Evolutionary conservation across 2,329 filamentous ascomycete species (phyloP), one percentile per base, ranked within the genome.

Genomic region (Sarocladiaceae sp.): DNA sequence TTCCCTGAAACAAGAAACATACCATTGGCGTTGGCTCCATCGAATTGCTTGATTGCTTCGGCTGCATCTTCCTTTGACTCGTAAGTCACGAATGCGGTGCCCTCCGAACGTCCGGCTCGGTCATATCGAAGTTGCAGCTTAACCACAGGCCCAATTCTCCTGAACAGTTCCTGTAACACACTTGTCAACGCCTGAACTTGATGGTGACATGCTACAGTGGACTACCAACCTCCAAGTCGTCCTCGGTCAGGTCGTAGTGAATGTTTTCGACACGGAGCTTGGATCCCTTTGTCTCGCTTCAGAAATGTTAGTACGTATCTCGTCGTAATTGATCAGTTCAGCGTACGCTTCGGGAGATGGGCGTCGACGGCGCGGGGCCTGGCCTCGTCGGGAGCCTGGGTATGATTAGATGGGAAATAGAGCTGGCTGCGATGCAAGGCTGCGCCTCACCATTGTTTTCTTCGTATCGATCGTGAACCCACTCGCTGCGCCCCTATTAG

Each of bases 401-500:
- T 54, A 48, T 33, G 50, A 46, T 40, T 33, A 51, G 37, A 28
- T 10, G 22, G n/a, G 23, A 18, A 22, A 18, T 52, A n/a, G 20
- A 8, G 18, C 7, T 18, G 12, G 29, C n/a, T 12, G 8, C 5
- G 28, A 6, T 44, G 22, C 10, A 22, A 44, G 23, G 12, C 25
- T 15, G 15, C 12, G 23, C 28, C 47, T 6, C 26, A 50, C 46
- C 73, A 80, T 85, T 78, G 67, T 86, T 80, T 63, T 90, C 88
- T 68, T 94, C 88, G 67, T 84, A 96, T 66, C 85, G 88, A 73
- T 96, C 90, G 68, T 97, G 92, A 60, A 96, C 90, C 92, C 92
- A 97, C 76, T 96, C 91, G 65, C 90, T 90, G 57, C 6, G 22
- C 39, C 52, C 25, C 40, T 52, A 60, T 69, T 55, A 69, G 62